A percentile compares a stretch with the other conserved stretches of the same genome.
These are phyloP conservation scores for Paramecium primaurelia DNA, from an alignment of 73 alveolate species.

Conservation along the genomic window DNA sequence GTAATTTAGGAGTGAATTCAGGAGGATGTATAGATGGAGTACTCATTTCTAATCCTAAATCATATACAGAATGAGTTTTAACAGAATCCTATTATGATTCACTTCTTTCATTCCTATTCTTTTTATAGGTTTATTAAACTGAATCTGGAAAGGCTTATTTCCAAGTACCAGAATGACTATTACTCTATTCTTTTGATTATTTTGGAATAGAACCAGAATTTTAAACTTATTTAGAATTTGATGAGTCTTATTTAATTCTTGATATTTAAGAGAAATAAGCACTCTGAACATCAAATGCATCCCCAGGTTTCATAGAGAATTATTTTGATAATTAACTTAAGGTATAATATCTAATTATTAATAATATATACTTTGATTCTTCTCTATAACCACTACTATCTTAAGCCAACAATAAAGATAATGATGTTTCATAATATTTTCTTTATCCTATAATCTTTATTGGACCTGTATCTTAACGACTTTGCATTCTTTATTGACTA, in stretches of 20 bases:
- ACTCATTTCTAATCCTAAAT: neutral
- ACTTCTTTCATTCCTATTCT: neutral
- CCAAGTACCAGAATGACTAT: neutral
- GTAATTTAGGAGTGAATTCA: neutral
- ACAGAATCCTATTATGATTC: neutral
- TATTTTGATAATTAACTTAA: neutral
- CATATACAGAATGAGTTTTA: neutral
- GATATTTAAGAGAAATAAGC: neutral
- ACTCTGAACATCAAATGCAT: neutral
- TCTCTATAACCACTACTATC: neutral
- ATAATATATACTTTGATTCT: neutral
- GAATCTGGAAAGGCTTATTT: neutral
- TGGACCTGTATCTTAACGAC: slow-evolving; percentile 18
- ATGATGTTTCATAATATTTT: slow-evolving; percentile 3
- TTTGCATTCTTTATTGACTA: neutral
- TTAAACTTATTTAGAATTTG: neutral
- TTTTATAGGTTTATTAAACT: neutral
- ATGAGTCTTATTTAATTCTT: neutral
- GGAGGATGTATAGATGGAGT: slow-evolving; percentile 25
- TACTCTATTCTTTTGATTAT: neutral
- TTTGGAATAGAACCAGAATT: neutral
- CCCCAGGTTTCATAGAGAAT: slow-evolving; percentile 2
- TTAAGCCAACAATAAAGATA: neutral
- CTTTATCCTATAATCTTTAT: neutral
- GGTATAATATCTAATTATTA: neutral